These are phyloP conservation scores for Tephrocybe rancida DNA, from an alignment of 768 basidiomycete species.

Conservation along the genomic window DNA sequence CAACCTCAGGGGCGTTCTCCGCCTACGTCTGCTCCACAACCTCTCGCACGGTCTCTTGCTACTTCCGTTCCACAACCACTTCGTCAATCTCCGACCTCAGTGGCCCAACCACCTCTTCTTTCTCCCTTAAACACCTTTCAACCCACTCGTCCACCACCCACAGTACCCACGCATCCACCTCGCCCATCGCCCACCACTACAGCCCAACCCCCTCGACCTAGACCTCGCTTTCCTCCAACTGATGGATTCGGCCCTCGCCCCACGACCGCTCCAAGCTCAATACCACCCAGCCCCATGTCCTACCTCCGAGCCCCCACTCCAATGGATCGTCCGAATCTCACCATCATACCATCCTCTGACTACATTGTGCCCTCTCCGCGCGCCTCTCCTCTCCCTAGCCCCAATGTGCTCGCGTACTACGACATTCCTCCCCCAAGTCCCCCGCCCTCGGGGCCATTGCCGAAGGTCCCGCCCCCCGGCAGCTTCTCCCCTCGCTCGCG, in stretches of 20 bases:
- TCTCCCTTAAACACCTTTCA: not conserved
- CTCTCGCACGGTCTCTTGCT: not conserved
- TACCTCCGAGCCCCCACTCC: conserved; percentile 7
- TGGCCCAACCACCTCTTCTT: not conserved
- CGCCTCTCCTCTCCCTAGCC: conserved; percentile 27
- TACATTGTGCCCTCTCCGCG: conserved; percentile 36
- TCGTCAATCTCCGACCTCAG: not conserved
- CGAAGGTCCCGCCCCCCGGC: conserved; percentile 30
- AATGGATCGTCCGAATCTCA: conserved; percentile 5
- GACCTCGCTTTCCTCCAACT: conserved; percentile 21
- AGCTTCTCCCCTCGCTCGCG: conserved; percentile 7
- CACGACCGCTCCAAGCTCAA: conserved; percentile 1
- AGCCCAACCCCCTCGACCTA: conserved; percentile 7
- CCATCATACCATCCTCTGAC: conserved; percentile 29
- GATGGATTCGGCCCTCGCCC: conserved; percentile 21
- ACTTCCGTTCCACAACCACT: not conserved
- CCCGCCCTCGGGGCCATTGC: conserved; percentile 47
- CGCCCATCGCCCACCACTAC: not conserved
- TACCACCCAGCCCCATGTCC: conserved; percentile 4
- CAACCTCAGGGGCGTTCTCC: not conserved
- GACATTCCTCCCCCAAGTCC: conserved; percentile 56
- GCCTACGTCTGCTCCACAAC: conserved; percentile 6
- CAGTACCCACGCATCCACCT: conserved; percentile 13
- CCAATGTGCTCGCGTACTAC: conserved; percentile 46
- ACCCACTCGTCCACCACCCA: conserved; percentile 10